A percentile compares a stretch with the other conserved stretches of the same genome.
Conservation (phyloP, 352 stramenopile genomes). For the Phytophthora sansomeana region DNA sequence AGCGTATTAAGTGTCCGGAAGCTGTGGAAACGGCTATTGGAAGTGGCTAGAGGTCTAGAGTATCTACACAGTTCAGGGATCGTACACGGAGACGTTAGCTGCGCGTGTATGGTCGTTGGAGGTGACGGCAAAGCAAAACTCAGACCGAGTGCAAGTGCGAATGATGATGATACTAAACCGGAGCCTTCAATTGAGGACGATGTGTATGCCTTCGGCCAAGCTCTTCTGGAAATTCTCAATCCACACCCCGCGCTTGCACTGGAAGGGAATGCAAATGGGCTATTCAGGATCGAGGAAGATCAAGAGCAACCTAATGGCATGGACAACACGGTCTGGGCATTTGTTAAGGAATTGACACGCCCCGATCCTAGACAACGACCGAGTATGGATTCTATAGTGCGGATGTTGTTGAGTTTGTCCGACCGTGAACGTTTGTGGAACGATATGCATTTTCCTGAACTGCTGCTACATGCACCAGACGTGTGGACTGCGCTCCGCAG, state of each 20-base stretch:
- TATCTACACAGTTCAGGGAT: conserved; percentile 27
- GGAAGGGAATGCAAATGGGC: not conserved
- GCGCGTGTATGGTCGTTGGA: conserved; percentile 17
- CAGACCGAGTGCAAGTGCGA: conserved; percentile 3
- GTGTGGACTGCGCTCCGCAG: conserved; percentile 40
- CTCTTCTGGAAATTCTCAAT: conserved; percentile 21
- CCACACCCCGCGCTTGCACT: not conserved
- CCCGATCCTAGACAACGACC: conserved; percentile 13
- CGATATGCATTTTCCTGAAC: conserved; percentile 39
- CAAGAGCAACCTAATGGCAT: conserved; percentile 8
- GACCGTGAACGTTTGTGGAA: conserved; percentile 36
- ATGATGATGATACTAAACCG: not conserved
- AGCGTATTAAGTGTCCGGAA: conserved; percentile 5
- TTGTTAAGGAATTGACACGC: conserved; percentile 25
- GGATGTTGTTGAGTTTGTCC: conserved; percentile 23
- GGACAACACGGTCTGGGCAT: not conserved
- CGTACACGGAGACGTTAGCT: conserved; percentile 23
- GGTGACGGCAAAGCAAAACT: conserved; percentile 35
- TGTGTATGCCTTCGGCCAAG: conserved; percentile 25
- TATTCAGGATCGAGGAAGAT: conserved; percentile 16
- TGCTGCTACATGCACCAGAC: conserved; percentile 38
- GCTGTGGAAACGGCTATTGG: conserved; percentile 35
- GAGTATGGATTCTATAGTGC: conserved; percentile 31
- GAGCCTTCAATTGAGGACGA: conserved; percentile 19
- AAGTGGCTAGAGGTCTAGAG: conserved; percentile 33